phyloP scores from a whole-genome alignment of 257 asterid species.

The Solanum tacnaense region DNA sequence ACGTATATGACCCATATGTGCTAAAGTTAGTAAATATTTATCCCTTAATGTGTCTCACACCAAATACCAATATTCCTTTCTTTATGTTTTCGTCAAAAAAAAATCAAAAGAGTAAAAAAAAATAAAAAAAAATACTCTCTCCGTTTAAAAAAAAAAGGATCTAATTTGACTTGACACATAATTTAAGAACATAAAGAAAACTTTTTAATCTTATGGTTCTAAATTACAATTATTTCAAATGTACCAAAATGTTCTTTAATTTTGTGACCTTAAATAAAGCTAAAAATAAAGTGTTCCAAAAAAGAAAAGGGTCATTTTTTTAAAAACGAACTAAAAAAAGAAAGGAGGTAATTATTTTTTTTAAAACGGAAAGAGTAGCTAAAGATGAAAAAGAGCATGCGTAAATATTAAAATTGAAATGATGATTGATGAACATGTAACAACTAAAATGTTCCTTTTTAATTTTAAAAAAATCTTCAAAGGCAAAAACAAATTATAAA shows the following conservation, averaged over 20 bases:
- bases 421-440: background rate
- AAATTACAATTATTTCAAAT: too few relatives aligned
- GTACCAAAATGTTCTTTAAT: too few relatives aligned
- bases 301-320: background rate
- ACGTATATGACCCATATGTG: background rate
- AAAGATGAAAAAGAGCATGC: background rate
- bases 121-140: too few relatives aligned
- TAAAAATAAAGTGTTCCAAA: too few relatives aligned
- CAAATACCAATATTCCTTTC: background rate
- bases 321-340: too few relatives aligned
- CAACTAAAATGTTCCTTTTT: background rate
- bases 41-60: background rate
- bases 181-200: too few relatives aligned
- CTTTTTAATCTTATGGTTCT: too few relatives aligned
- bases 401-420: background rate
- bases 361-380: background rate
- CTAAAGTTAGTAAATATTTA: background rate
- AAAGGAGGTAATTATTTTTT: too few relatives aligned
- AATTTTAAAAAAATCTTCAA: background rate
- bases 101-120: background rate
- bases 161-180: background rate
- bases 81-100: background rate
- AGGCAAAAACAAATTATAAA: background rate
- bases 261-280: too few relatives aligned
- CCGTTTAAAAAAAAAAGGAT: accelerated